Base-by-base conservation (phyloP, 2,329 filamentous ascomycete genomes). In the Fusarium sp. region DNA sequence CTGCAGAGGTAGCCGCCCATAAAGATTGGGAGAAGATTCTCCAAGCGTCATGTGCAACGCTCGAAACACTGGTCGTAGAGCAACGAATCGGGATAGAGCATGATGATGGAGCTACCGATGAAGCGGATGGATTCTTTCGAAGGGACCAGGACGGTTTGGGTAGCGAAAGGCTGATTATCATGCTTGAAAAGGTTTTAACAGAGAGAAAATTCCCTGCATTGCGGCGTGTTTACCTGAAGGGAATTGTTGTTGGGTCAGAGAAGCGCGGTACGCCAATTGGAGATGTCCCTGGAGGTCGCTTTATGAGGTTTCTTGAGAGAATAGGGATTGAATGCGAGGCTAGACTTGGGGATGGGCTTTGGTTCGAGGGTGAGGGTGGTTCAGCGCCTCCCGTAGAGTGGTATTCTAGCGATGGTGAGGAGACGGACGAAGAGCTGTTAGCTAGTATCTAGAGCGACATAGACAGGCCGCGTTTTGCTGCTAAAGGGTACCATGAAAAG, bases 311-410 rank as follows among this genome's bases (percentile, higher is more conserved):
- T 11, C 34, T 37, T 37, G 34, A 37, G 18, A 11, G 0, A 37
- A n/a, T n/a, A 18, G 34, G 34, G 3, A n/a, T 37, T 37, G 6
- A 37, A 11, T 37, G 34, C 0, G 18, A 37, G 34, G 34, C 34
- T 37, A 37, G 34, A 1, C 34, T 37, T 11, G 18, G 34, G 10
- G 34, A 37, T 2, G 18, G 34, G 5, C 34, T 37, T 4, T 37
- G 18, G 34, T 37, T 37, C 0, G 0, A 37, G 0, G 34, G 34
- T 1, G 1, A 37, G 5, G 0, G 1, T 37, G 34, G 34, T 37
- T n/a, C 3, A 6, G 34, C 18, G 34, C 34, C 34, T 37, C 0
- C 0, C 0, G 34, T 3, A 37, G 34, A 37, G 18, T 37, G 34
- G 34, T 1, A 37, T 37, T n/a, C 1, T n/a, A 3, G 34, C n/a